These are phyloP conservation scores for Cladosporium sp. DNA, from an alignment of 2,329 filamentous ascomycete genomes.

Conservation along the genomic window DNA sequence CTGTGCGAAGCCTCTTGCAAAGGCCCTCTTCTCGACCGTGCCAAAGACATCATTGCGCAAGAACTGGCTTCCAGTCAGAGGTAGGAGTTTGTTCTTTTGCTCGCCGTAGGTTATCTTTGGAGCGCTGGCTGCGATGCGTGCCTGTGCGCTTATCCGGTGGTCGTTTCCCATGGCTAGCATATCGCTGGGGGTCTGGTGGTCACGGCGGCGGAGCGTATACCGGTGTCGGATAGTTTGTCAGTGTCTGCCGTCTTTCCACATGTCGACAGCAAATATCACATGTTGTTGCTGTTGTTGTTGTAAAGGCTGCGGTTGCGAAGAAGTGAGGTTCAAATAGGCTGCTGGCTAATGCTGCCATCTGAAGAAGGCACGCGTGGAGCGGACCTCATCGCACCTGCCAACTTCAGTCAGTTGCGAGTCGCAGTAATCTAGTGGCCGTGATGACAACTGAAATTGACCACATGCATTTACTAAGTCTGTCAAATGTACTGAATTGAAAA, in stretches of 20 bases:
- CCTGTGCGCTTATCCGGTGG: neutral
- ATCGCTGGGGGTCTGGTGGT: neutral
- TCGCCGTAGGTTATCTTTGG: conserved; percentile 27
- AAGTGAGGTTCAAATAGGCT: neutral
- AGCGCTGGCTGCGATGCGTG: conserved; percentile 1
- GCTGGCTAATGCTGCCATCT: neutral
- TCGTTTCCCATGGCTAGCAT: neutral
- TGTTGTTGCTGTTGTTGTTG: no score
- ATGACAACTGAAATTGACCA: neutral
- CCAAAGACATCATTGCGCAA: conserved; percentile 21
- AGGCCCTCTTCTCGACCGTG: conserved; percentile 17
- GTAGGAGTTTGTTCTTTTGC: conserved; percentile 22
- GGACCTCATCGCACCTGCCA: conserved; percentile 1
- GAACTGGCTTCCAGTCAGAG: conserved; percentile 28
- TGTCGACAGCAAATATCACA: neutral
- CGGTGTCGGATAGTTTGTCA: neutral
- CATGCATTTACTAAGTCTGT: neutral
- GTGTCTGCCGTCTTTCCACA: neutral
- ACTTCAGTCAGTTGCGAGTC: neutral
- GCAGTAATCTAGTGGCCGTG: neutral
- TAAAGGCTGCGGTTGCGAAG: neutral
- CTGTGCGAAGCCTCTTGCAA: neutral
- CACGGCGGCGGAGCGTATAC: neutral
- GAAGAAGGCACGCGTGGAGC: conserved; percentile 7
- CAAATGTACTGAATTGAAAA: conserved; percentile 10